A percentile compares a stretch with the other conserved stretches of the same genome.
Conservation (phyloP, 2,329 filamentous ascomycete species). For the Herpotrichia juniperi region DNA sequence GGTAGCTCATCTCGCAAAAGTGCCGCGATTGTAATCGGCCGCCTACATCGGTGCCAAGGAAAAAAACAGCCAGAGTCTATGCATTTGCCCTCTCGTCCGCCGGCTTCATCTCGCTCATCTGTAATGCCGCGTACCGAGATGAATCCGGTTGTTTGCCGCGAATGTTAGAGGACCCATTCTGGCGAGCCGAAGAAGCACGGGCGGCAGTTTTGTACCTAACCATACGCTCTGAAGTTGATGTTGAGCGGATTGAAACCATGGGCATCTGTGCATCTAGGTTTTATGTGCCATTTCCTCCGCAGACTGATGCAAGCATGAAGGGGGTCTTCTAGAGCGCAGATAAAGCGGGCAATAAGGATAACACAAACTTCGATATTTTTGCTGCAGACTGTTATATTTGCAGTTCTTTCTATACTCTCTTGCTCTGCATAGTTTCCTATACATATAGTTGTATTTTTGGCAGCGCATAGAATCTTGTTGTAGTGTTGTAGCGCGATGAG, state of each 20-base stretch:
- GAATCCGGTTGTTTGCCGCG: slow-evolving; percentile 44
- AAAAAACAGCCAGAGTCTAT: slow-evolving; percentile 43
- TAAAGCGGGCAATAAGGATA: too few species aligned
- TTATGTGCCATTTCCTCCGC: slow-evolving; percentile 42
- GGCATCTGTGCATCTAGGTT: slow-evolving; percentile 49
- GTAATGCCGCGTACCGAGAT: slow-evolving; percentile 48
- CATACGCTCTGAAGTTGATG: slow-evolving; percentile 32
- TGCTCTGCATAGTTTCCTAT: too few species aligned
- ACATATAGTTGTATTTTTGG: too few species aligned
- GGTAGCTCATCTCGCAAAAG: not conserved
- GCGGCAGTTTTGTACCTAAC: slow-evolving; percentile 44
- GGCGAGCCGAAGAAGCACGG: slow-evolving; percentile 45
- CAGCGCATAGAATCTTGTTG: too few species aligned
- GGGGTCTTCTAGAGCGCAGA: too few species aligned
- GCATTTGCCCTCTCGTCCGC: slow-evolving; percentile 33
- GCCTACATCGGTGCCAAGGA: slow-evolving; percentile 45
- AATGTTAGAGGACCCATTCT: slow-evolving; percentile 44
- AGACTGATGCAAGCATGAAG: slow-evolving; percentile 46
- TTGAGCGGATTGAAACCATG: slow-evolving; percentile 41
- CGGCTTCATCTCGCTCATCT: slow-evolving; percentile 43
- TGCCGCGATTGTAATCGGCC: slow-evolving; percentile 36
- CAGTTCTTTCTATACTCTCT: too few species aligned
- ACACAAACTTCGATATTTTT: too few species aligned
- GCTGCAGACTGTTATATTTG: too few species aligned
- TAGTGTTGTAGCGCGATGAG: too few species aligned